phyloP scores from a whole-genome alignment of 202 grass and related monocot genomes.

The Tripidium arundinaceum region DNA sequence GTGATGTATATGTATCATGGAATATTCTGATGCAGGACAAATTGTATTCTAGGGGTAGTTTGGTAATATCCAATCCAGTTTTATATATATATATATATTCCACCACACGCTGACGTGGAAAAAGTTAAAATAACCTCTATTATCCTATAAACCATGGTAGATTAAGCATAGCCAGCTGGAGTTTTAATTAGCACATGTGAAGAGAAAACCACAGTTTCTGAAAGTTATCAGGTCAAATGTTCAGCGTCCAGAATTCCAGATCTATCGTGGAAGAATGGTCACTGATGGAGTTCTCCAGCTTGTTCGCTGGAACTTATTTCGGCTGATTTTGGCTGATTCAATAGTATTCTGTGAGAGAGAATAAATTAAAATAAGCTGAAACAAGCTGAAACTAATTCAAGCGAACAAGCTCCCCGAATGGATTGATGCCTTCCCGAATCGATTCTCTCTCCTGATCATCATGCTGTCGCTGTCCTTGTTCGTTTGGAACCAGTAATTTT shows the following conservation, averaged over 20 bases:
- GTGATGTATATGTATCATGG: neutral
- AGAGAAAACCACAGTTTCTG: neutral
- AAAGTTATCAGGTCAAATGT: neutral
- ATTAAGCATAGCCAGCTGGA: neutral
- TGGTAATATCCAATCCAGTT: too few relatives aligned
- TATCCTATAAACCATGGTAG: constrained; percentile 4
- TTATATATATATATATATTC: too few relatives aligned
- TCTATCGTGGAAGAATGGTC: neutral
- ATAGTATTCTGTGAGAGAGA: too few relatives aligned
- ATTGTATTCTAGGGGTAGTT: neutral
- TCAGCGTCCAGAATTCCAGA: neutral
- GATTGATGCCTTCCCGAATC: too few relatives aligned
- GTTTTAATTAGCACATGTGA: neutral
- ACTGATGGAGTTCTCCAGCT: neutral
- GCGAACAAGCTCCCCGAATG: too few relatives aligned
- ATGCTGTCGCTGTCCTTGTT: neutral
- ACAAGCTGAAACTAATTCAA: too few relatives aligned
- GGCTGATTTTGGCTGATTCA: too few relatives aligned
- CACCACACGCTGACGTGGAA: constrained; percentile 31
- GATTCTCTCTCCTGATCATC: neutral
- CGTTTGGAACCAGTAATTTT: neutral
- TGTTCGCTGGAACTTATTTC: too few relatives aligned
- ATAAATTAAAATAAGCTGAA: too few relatives aligned
- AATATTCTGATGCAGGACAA: neutral
- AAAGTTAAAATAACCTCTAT: neutral